phyloP scores from a whole-genome alignment of 2,329 filamentous ascomycete species.

The Trichoderma polysporum region DNA sequence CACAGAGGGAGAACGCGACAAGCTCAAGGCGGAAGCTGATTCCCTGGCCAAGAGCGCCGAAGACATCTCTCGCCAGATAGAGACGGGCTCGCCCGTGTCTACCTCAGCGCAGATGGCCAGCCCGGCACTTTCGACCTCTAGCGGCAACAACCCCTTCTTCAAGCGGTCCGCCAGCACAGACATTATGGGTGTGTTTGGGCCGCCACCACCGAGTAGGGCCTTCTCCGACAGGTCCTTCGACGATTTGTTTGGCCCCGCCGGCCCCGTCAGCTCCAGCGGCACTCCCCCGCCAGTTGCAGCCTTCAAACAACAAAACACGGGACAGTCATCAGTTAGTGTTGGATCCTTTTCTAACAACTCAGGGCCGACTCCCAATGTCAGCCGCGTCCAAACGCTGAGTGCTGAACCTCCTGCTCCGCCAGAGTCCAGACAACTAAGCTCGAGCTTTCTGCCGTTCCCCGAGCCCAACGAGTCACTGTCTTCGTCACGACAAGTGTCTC shows the following conservation, averaged over 20 bases:
- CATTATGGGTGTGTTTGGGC: constrained; percentile 54
- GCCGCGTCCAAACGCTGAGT: constrained; percentile 59
- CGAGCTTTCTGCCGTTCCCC: constrained; percentile 71
- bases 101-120: constrained; percentile 59
- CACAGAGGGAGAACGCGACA: constrained; percentile 84
- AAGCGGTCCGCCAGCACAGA: constrained; percentile 64
- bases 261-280: constrained; percentile 45
- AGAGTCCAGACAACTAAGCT: constrained; percentile 74
- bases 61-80: constrained; percentile 54
- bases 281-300: constrained; percentile 40
- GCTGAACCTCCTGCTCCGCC: constrained; percentile 62
- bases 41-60: constrained; percentile 64
- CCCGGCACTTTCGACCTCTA: constrained; percentile 66
- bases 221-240: constrained; percentile 72
- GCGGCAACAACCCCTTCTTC: constrained; percentile 94
- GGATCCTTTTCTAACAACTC: constrained; percentile 52
- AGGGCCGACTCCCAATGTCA: constrained; percentile 60
- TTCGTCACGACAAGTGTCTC: constrained; percentile 76
- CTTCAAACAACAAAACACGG: constrained; percentile 56
- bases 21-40: constrained; percentile 76
- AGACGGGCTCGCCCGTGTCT: constrained; percentile 50
- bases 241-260: constrained; percentile 77
- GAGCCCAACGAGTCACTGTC: constrained; percentile 66
- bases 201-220: constrained; percentile 47
- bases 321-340: constrained; percentile 53